Evolutionary conservation across 495 filamentous ascomycete species (phyloP), one percentile per base, ranked within the genome.

Genomic region (Hypoxylon fragiforme): DNA sequence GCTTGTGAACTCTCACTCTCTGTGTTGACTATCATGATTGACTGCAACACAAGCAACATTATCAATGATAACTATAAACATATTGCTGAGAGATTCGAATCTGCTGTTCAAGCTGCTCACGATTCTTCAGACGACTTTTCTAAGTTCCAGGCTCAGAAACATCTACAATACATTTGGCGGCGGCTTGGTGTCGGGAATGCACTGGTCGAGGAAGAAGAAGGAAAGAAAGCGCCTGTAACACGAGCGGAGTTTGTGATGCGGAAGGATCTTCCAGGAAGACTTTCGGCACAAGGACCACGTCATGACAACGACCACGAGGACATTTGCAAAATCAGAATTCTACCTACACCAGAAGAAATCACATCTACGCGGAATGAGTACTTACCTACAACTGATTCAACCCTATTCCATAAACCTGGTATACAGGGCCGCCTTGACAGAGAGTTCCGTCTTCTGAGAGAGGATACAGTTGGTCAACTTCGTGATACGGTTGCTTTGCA

Each of bases 261-360:
- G 26, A 68, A 67, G 16, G 77, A 82, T 57, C 56, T 76, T 3
- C 83, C 82, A 12, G 83, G 83, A 2, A 52, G 65, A 21, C 70
- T 84, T 7, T 84, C 80, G 3, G 46, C 61, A 5, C 67, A 75
- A 16, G 83, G 84, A 0, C 70, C 69, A 16, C 74, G 87, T 2
- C 87, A 91, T 50, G 80, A 88, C 63, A 91, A 90, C 59, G 86
- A 90, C 63, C 66, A 81, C 38, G 73, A 65, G 0, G 67, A 80
- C 57, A 86, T 89, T 44, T 50, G 57, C n/a, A 58, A 84, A 2
- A 85, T 90, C 34, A 64, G 69, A 36, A 83, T 89, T 34, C 64
- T 90, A 14, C 87, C 87, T 0, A 88, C 85, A 0, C 69, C 69
- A 3, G 62, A 79, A 31, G 88, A 90, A 63, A 84, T 89, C 36